A percentile compares a stretch with the other conserved stretches of the same genome.
Conservation (phyloP, 1,284 basidiomycete genomes). For the Leccinum griseonigrum region DNA sequence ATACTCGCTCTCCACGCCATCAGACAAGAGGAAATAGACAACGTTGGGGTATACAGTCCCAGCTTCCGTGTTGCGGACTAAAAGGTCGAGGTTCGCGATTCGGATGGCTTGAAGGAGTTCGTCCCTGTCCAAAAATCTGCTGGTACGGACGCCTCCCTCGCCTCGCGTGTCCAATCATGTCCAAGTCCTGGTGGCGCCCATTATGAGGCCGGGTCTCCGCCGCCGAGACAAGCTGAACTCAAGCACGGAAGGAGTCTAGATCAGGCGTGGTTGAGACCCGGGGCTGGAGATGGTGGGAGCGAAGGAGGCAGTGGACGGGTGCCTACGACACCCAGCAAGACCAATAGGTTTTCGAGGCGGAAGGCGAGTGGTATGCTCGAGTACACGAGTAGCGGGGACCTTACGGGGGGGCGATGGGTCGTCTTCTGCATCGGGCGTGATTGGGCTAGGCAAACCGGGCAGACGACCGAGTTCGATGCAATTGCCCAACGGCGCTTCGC, state of each 20-base stretch:
- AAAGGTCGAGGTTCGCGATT: slow-evolving; percentile 78
- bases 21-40: slow-evolving; percentile 82
- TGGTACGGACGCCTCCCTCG: too few relatives aligned
- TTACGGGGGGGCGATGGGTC: slow-evolving; percentile 22
- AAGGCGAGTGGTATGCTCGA: slow-evolving; percentile 29
- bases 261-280: slow-evolving; percentile 26
- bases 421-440: slow-evolving; percentile 21
- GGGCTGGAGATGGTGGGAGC: not conserved
- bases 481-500: slow-evolving; percentile 28
- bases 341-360: slow-evolving; percentile 20
- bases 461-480: slow-evolving; percentile 46
- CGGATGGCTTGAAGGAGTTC: slow-evolving; percentile 59
- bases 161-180: too few relatives aligned
- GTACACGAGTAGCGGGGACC: slow-evolving; percentile 28
- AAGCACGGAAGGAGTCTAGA: slow-evolving; percentile 34
- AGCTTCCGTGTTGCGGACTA: slow-evolving; percentile 76
- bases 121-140: too few relatives aligned
- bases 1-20: slow-evolving; percentile 48
- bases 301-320: slow-evolving; percentile 6
- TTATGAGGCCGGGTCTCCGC: slow-evolving; percentile 38
- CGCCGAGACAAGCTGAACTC: slow-evolving; percentile 31
- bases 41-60: slow-evolving; percentile 72
- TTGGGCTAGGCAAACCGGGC: slow-evolving; percentile 24
- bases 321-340: slow-evolving; percentile 29
- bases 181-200: slow-evolving; percentile 34